These are phyloP conservation scores for Neurospora africana DNA, from an alignment of 495 filamentous ascomycete species.

Conservation along the genomic window DNA sequence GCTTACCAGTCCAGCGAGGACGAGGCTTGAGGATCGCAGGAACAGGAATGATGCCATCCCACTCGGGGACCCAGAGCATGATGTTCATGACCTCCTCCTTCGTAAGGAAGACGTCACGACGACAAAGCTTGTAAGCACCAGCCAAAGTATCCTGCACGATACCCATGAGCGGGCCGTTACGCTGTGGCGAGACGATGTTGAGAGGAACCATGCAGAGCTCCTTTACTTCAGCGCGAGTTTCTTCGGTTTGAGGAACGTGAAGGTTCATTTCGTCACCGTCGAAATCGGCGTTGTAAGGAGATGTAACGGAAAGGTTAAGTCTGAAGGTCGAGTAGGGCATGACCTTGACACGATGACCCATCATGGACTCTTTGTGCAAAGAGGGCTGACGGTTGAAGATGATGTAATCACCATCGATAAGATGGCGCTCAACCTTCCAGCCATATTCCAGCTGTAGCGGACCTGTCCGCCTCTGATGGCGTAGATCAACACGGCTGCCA, in stretches of 20 bases:
- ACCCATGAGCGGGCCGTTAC: slow-evolving; percentile 96
- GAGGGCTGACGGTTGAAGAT: slow-evolving; percentile 99
- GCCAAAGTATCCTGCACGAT: slow-evolving; percentile 97
- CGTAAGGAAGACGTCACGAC: slow-evolving; percentile 81
- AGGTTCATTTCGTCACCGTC: slow-evolving; percentile 99
- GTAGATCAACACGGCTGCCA: slow-evolving; percentile 86
- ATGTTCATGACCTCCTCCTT: slow-evolving; percentile 90
- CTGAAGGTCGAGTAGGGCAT: slow-evolving; percentile 99
- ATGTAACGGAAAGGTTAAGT: slow-evolving; percentile 92
- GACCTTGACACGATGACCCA: slow-evolving; percentile 93
- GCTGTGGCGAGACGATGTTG: slow-evolving; percentile 96
- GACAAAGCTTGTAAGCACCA: slow-evolving; percentile 92
- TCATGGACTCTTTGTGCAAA: slow-evolving; percentile 99
- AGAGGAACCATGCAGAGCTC: slow-evolving; percentile 92
- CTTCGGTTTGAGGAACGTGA: slow-evolving; percentile 95
- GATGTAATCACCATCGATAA: slow-evolving; percentile 92
- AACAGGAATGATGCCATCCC: slow-evolving; percentile 88
- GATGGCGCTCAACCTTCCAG: slow-evolving; percentile 96
- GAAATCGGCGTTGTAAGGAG: slow-evolving; percentile 98
- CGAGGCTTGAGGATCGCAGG: slow-evolving; percentile 86
- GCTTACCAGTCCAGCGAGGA: slow-evolving; percentile 97
- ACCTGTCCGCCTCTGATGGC: slow-evolving; percentile 76
- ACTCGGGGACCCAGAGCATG: slow-evolving; percentile 92
- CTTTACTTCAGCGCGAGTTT: slow-evolving; percentile 84
- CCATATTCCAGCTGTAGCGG: slow-evolving; percentile 82